These are phyloP conservation scores for Daldinia loculata DNA, from an alignment of 495 filamentous ascomycete genomes.

Conservation along the genomic window DNA sequence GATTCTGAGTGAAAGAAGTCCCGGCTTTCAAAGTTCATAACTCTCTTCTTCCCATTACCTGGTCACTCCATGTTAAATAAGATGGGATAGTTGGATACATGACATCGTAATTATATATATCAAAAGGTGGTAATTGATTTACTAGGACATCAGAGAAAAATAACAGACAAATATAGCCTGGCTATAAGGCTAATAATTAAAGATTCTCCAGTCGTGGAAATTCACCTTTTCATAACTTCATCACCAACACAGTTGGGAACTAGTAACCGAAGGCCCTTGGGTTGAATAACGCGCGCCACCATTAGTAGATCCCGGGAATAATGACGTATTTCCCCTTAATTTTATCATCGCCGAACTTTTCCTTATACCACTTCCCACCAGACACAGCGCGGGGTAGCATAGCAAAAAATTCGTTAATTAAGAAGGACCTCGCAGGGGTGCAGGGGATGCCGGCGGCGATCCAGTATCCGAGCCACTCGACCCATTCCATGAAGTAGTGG, in stretches of 20 bases:
- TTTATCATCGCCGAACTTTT: conserved; percentile 83
- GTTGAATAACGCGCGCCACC: not conserved
- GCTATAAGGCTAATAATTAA: too few species aligned
- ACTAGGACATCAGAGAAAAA: too few species aligned
- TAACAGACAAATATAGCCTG: too few species aligned
- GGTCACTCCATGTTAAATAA: too few species aligned
- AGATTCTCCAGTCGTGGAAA: too few species aligned
- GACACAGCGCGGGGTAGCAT: conserved; percentile 90
- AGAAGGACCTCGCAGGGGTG: conserved; percentile 78
- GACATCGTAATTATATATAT: too few species aligned
- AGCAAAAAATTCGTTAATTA: conserved; percentile 84
- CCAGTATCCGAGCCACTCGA: conserved; percentile 93
- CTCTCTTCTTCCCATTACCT: too few species aligned
- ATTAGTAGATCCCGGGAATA: conserved; percentile 76
- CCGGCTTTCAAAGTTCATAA: too few species aligned
- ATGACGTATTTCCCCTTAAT: conserved; percentile 80
- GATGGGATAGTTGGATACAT: too few species aligned
- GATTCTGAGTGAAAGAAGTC: not conserved
- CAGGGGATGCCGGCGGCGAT: conserved; percentile 69
- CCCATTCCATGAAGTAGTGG: conserved; percentile 94
- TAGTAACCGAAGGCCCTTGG: not conserved
- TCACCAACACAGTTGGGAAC: too few species aligned
- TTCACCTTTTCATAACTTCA: too few species aligned
- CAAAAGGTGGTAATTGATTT: too few species aligned
- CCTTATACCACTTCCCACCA: conserved; percentile 86